Percentiles rank a stretch among this genome's conserved stretches.
These are phyloP conservation scores for Neurospora sp. DNA, from an alignment of 495 filamentous ascomycete species.

Conservation along the genomic window DNA sequence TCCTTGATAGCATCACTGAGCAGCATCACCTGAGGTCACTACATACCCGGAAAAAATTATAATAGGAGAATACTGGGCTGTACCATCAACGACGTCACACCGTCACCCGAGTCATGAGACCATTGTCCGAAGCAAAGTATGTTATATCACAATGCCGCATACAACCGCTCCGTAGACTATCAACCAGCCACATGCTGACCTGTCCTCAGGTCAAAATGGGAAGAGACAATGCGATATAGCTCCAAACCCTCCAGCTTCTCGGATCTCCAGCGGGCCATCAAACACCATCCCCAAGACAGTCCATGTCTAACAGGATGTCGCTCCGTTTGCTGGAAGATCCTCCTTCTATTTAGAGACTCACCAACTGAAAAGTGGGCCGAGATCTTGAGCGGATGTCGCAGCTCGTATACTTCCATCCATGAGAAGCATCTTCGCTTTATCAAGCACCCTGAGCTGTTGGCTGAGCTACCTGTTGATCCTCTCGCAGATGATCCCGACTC, in stretches of 20 bases:
- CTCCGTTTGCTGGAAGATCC: constrained; percentile 91
- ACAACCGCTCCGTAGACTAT: neutral
- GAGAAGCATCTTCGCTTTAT: constrained; percentile 69
- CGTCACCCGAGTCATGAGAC: constrained; percentile 39
- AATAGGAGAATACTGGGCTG: neutral
- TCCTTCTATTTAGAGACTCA: constrained; percentile 66
- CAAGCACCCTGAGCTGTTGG: constrained; percentile 68
- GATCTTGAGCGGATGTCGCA: constrained; percentile 56
- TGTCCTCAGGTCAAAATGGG: constrained; percentile 46
- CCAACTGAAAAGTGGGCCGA: constrained; percentile 58
- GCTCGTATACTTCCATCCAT: constrained; percentile 59
- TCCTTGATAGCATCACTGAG: neutral
- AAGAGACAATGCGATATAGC: constrained; percentile 50
- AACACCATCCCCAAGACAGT: constrained; percentile 40
- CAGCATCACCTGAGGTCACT: neutral
- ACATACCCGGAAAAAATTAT: neutral
- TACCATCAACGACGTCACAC: neutral
- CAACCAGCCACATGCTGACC: constrained; percentile 5
- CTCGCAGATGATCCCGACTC: constrained; percentile 80
- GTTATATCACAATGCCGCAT: constrained; percentile 1
- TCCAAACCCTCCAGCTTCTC: constrained; percentile 33
- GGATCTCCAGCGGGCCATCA: constrained; percentile 58
- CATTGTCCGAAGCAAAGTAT: constrained; percentile 53
- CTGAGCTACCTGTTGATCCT: constrained; percentile 62
- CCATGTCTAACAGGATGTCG: constrained; percentile 65